Conservation (phyloP, 164 flowering plant genomes). For the Vitis cinerea region DNA sequence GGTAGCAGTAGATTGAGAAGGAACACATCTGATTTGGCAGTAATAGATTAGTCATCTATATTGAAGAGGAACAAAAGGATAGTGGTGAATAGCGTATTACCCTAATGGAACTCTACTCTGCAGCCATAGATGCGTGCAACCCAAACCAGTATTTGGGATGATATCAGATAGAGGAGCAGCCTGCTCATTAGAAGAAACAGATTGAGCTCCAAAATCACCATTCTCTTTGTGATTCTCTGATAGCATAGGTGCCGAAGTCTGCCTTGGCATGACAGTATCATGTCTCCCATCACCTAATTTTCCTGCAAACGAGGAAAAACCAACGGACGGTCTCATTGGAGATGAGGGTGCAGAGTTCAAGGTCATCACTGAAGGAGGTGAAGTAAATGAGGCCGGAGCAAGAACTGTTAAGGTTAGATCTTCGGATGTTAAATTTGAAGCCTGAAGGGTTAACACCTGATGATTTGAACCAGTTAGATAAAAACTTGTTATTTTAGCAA, state of each 20-base stretch:
- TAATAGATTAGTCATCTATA: neutral
- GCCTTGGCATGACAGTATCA: slow-evolving; percentile 31
- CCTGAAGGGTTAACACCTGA: slow-evolving; percentile 95
- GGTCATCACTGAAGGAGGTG: slow-evolving; percentile 81
- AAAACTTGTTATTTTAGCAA: slow-evolving; percentile 1
- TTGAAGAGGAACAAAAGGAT: neutral
- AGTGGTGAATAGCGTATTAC: slow-evolving; percentile 36
- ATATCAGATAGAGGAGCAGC: slow-evolving; percentile 49
- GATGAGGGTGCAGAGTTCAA: slow-evolving; percentile 72
- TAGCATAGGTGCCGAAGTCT: slow-evolving; percentile 30
- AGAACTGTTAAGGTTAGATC: slow-evolving; percentile 90
- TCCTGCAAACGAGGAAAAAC: slow-evolving; percentile 48
- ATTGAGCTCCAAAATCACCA: slow-evolving; percentile 27
- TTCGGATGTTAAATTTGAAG: slow-evolving; percentile 87
- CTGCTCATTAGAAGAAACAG: slow-evolving; percentile 45
- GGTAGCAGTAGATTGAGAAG: slow-evolving; percentile 85
- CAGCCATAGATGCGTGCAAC: slow-evolving; percentile 91
- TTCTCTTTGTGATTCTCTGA: slow-evolving; percentile 36
- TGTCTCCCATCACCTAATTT: slow-evolving; percentile 33
- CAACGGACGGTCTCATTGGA: slow-evolving; percentile 65
- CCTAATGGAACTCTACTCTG: slow-evolving; percentile 98
- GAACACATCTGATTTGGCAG: slow-evolving; percentile 65
- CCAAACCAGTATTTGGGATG: slow-evolving; percentile 61
- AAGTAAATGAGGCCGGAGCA: slow-evolving; percentile 86
- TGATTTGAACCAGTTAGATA: slow-evolving; percentile 17